Evolutionary conservation across 805 yeast species (phyloP), one percentile per base, ranked within the genome.

Genomic region (Ogataea methanolica): DNA sequence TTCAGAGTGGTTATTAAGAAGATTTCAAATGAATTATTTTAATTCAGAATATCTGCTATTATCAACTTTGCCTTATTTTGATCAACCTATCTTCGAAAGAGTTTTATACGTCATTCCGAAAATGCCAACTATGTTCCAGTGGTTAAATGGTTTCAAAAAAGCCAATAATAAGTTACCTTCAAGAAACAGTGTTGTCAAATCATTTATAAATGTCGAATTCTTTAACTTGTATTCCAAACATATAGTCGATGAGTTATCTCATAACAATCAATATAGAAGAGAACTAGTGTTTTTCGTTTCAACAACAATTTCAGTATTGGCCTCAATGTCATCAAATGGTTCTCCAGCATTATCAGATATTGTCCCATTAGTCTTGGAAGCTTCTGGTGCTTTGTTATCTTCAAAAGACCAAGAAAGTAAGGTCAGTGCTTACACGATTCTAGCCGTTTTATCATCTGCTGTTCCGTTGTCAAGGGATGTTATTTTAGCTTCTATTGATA

Each of bases 1-100:
- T 5, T 73, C 89, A 12, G 99, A 94, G 71, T 94, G 99, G 99
- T 79, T 91, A 22, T 84, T 94, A 17, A 84, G 99, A 70, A 78
- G 98, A 57, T 94, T 83, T 71, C 83, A 89, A 61, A 80, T 89
- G 55, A 91, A 94, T 62, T 73, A 87, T 42, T 83, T 85, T 59
- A 89, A 87, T 59, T 70, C 90, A 0, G 98, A 92, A 64, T 63
- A 73, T 46, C 61, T 94, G 33, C 61, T 94, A 40, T 66, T 92
- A 47, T 74, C 91, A 2, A 76, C 86, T 1, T 72, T 94, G 55
- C 95, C 97, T n/a, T 88, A 85, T 68, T 88, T 83, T 67, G 79
- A 76, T 55, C 73, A 79, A 36, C 83, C 90, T 0, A 73, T 87
- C 6, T 94, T 94, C 65, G 75, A 81, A 43, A 81, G 94, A 55